Conservation (phyloP, 2,329 filamentous ascomycete species). For the Microdochium paspali region DNA sequence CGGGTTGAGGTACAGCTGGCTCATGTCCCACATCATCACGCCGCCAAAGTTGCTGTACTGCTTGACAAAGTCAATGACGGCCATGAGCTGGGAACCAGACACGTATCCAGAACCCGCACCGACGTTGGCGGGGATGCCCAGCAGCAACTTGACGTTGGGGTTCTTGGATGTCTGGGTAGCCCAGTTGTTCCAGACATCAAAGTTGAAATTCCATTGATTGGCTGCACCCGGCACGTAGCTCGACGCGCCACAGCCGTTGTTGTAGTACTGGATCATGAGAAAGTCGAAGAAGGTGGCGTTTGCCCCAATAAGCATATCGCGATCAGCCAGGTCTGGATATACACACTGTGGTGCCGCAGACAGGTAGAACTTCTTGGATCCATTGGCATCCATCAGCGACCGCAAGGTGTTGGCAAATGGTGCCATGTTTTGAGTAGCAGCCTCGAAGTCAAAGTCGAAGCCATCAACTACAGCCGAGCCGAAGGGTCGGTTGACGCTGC, state of each 20-base stretch:
- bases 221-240: slow-evolving; percentile 34
- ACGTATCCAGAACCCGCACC: slow-evolving; percentile 49
- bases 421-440: slow-evolving; percentile 46
- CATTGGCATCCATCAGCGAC: slow-evolving; percentile 39
- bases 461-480: slow-evolving; percentile 58
- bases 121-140: slow-evolving; percentile 49
- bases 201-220: slow-evolving; percentile 48
- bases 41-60: slow-evolving; percentile 53
- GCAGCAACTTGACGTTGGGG: slow-evolving; percentile 47
- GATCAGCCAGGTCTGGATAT: slow-evolving; percentile 52
- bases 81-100: slow-evolving; percentile 30
- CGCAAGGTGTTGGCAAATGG: slow-evolving; percentile 52
- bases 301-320: slow-evolving; percentile 37
- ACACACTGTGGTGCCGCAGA: slow-evolving; percentile 60
- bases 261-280: slow-evolving; percentile 58
- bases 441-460: slow-evolving; percentile 71
- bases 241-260: slow-evolving; percentile 55
- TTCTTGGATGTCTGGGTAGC: slow-evolving; percentile 48
- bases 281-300: slow-evolving; percentile 47
- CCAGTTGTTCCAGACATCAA: slow-evolving; percentile 57
- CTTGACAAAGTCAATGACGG: slow-evolving; percentile 43
- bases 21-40: slow-evolving; percentile 62
- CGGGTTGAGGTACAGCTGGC: slow-evolving; percentile 46
- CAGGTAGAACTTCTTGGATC: slow-evolving; percentile 45
- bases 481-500: slow-evolving; percentile 52